These are phyloP conservation scores for Hypoxylon sp. DNA, from an alignment of 2,329 filamentous ascomycete genomes.

Conservation along the genomic window DNA sequence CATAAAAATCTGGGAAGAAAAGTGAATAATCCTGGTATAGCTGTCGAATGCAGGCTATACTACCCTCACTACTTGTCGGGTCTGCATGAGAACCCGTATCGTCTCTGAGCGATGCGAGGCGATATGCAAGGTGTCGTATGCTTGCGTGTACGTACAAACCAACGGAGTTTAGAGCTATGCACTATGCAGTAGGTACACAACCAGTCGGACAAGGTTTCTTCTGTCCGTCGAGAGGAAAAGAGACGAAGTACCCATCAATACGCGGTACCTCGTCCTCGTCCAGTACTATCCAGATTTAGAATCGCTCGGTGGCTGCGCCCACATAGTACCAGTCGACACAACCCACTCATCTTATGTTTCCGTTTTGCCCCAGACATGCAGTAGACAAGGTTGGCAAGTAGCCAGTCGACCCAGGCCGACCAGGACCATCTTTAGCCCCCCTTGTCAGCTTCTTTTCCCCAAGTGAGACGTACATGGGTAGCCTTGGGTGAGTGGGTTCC, in stretches of 20 bases:
- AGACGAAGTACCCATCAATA: slow-evolving; percentile 44
- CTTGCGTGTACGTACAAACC: slow-evolving; percentile 39
- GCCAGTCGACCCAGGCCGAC: slow-evolving; percentile 49
- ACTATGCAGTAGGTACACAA: slow-evolving; percentile 42
- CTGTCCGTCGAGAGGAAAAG: slow-evolving; percentile 30
- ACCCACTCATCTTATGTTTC: slow-evolving; percentile 60
- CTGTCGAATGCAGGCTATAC: slow-evolving; percentile 24
- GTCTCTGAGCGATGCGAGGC: slow-evolving; percentile 42
- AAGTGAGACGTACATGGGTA: slow-evolving; percentile 68
- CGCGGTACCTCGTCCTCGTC: slow-evolving; percentile 45
- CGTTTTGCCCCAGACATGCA: slow-evolving; percentile 61
- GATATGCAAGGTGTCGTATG: slow-evolving; percentile 54
- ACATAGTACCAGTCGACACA: slow-evolving; percentile 47
- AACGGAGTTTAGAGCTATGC: slow-evolving; percentile 43
- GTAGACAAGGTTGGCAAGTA: slow-evolving; percentile 54
- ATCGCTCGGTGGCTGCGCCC: slow-evolving; percentile 54
- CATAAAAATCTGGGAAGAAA: slow-evolving; percentile 23
- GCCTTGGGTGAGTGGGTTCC: slow-evolving; percentile 49
- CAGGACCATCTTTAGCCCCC: slow-evolving; percentile 52
- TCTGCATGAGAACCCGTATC: slow-evolving; percentile 49
- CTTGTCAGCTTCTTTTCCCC: slow-evolving; percentile 60
- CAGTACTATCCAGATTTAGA: slow-evolving; percentile 54
- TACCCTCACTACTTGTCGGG: slow-evolving; percentile 38
- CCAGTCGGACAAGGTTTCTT: slow-evolving; percentile 43
- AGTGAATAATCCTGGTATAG: slow-evolving; percentile 31